A percentile compares a stretch with the other conserved stretches of the same genome.
Evolutionary conservation across 306 rosid species (phyloP).

Genomic region (Pachyrhizus erosus): DNA sequence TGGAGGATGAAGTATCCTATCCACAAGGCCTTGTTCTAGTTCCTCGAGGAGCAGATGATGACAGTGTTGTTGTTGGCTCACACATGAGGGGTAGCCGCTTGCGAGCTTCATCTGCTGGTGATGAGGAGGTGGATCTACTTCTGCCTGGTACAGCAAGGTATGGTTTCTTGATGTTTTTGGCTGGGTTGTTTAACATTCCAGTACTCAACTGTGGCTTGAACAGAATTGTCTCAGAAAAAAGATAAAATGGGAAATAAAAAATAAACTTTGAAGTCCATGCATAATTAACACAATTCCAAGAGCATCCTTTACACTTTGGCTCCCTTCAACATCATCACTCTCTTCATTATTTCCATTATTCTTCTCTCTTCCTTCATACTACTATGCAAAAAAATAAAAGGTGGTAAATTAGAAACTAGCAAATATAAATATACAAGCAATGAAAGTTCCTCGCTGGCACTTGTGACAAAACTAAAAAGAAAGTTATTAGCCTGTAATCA

Average conservation of each 20-base stretch:
- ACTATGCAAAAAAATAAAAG: too few relatives aligned
- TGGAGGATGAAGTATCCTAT: slow-evolving; percentile 76
- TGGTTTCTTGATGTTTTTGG: not conserved
- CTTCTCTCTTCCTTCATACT: slow-evolving; percentile 24
- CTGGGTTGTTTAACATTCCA: not conserved
- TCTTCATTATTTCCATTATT: slow-evolving; percentile 11
- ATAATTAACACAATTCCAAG: slow-evolving; percentile 52
- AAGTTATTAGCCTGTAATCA: too few relatives aligned
- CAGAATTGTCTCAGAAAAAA: too few relatives aligned
- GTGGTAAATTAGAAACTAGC: too few relatives aligned
- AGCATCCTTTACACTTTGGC: slow-evolving; percentile 5
- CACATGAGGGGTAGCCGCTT: slow-evolving; percentile 88
- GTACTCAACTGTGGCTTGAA: too few relatives aligned
- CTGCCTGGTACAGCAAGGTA: slow-evolving; percentile 96
- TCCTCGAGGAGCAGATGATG: slow-evolving; percentile 71
- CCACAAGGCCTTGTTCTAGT: slow-evolving; percentile 94
- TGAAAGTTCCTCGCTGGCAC: too few relatives aligned
- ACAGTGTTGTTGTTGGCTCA: slow-evolving; percentile 79
- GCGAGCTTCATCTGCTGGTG: slow-evolving; percentile 88
- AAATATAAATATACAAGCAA: too few relatives aligned
- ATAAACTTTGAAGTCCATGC: too few relatives aligned
- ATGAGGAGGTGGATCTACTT: slow-evolving; percentile 92
- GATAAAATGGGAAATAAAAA: too few relatives aligned
- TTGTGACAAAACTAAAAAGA: too few relatives aligned
- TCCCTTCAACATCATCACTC: slow-evolving; percentile 15